Evolutionary conservation across 768 basidiomycete genomes (phyloP).

Genomic region (Naematelia encephala): DNA sequence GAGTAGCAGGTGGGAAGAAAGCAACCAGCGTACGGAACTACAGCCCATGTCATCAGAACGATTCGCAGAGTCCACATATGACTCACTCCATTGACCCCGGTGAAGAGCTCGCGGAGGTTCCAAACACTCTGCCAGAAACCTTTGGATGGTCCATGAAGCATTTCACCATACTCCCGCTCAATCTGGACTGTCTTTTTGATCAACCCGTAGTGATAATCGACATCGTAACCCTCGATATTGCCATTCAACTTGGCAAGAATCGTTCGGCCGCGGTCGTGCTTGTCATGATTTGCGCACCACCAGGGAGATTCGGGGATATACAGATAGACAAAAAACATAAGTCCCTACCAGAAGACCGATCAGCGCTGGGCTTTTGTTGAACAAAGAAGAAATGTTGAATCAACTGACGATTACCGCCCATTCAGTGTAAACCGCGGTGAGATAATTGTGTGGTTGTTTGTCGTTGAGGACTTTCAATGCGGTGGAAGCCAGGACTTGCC

Average conservation of each 20-base stretch:
- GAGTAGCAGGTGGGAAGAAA: conserved; percentile 28
- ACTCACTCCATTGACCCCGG: conserved; percentile 33
- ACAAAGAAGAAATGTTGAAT: neutral
- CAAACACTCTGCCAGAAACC: conserved; percentile 20
- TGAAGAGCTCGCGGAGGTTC: conserved; percentile 30
- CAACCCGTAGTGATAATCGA: conserved; percentile 37
- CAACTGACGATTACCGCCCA: conserved; percentile 25
- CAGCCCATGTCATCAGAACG: neutral
- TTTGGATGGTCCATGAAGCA: conserved; percentile 15
- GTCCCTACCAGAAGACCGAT: conserved; percentile 8
- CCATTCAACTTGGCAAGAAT: conserved; percentile 29
- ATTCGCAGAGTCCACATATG: neutral
- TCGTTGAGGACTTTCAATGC: too few relatives aligned
- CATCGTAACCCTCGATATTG: conserved; percentile 33
- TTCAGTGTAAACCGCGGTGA: conserved; percentile 39
- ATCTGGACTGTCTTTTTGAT: conserved; percentile 28
- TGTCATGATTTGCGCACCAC: conserved; percentile 29
- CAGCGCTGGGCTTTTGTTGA: neutral
- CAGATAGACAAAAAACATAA: conserved; percentile 16
- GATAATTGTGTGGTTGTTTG: too few relatives aligned
- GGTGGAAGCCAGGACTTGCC: too few relatives aligned
- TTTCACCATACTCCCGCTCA: conserved; percentile 13
- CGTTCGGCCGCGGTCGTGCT: conserved; percentile 23
- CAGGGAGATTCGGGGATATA: conserved; percentile 24
- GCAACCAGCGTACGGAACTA: conserved; percentile 39